Evolutionary conservation across 352 stramenopile genomes (phyloP).

Genomic region (Phytophthora rubi): DNA sequence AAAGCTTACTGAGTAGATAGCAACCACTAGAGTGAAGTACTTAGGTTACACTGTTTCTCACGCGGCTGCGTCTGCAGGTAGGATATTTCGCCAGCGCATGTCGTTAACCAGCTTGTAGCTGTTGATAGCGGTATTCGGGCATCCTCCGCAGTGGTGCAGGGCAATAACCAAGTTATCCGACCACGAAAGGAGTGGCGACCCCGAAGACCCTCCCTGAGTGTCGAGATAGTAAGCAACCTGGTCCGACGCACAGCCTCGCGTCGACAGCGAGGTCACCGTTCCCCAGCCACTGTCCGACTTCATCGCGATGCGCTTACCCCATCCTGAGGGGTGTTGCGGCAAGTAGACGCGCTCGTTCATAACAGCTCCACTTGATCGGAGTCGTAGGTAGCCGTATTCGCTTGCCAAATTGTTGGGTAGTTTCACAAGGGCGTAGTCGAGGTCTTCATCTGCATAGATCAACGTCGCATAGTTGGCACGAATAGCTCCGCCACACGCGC

Average conservation of each 20-base stretch:
- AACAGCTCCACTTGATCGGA: slow-evolving; percentile 47
- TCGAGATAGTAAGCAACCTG: slow-evolving; percentile 78
- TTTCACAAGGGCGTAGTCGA: slow-evolving; percentile 79
- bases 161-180: slow-evolving; percentile 69
- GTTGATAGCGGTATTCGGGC: slow-evolving; percentile 77
- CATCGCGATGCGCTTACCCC: slow-evolving; percentile 73
- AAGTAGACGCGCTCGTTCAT: slow-evolving; percentile 65
- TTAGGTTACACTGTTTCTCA: slow-evolving; percentile 1
- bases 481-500: slow-evolving; percentile 50
- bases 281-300: slow-evolving; percentile 50
- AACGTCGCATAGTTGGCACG: slow-evolving; percentile 38
- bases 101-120: slow-evolving; percentile 60
- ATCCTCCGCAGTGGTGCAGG: slow-evolving; percentile 80
- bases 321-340: slow-evolving; percentile 63
- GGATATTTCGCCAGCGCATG: slow-evolving; percentile 42
- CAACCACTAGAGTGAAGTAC: background rate
- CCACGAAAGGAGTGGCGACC: slow-evolving; percentile 66
- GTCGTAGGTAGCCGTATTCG: slow-evolving; percentile 60
- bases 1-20: background rate
- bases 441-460: slow-evolving; percentile 35
- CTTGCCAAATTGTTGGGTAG: slow-evolving; percentile 48
- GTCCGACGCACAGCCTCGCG: slow-evolving; percentile 46
- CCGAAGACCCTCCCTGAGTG: slow-evolving; percentile 74
- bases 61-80: slow-evolving; percentile 48
- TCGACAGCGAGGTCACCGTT: slow-evolving; percentile 49